A percentile compares a stretch with the other conserved stretches of the same genome.
These are phyloP conservation scores for Madurella mycetomatis DNA, from an alignment of 2,329 filamentous ascomycete genomes.

Conservation along the genomic window DNA sequence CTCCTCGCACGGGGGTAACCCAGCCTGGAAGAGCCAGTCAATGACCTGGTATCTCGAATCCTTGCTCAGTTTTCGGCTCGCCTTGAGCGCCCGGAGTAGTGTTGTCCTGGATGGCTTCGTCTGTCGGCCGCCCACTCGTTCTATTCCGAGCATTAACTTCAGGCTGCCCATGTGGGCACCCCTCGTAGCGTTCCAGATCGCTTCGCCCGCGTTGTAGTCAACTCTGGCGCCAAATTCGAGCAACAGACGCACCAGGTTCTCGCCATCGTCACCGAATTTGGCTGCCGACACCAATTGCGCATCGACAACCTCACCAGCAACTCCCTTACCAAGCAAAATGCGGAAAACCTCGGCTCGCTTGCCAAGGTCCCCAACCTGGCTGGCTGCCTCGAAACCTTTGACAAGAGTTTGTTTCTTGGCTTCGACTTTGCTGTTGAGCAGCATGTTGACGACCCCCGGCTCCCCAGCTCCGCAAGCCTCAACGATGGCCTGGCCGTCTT, in stretches of 20 bases:
- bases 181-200: constrained; percentile 50
- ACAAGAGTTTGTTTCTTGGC: constrained; percentile 42
- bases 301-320: constrained; percentile 48
- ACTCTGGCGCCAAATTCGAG: constrained; percentile 50
- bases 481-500: constrained; percentile 50
- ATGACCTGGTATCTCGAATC: constrained; percentile 47
- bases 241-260: constrained; percentile 46
- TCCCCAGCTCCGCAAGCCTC: constrained; percentile 51
- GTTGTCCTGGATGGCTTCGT: constrained; percentile 45
- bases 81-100: constrained; percentile 48
- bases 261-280: constrained; percentile 46
- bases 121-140: constrained; percentile 38
- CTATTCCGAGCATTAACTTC: constrained; percentile 48
- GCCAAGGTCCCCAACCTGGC: constrained; percentile 46
- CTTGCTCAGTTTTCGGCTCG: constrained; percentile 47
- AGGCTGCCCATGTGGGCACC: constrained; percentile 48
- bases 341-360: constrained; percentile 48
- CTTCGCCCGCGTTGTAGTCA: constrained; percentile 52
- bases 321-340: constrained; percentile 46
- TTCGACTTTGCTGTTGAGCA: constrained; percentile 40
- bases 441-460: constrained; percentile 45
- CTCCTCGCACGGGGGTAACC: constrained; percentile 44
- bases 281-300: constrained; percentile 50
- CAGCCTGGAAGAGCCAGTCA: constrained; percentile 48
- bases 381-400: constrained; percentile 52